These are phyloP conservation scores for Aspergillus uvarum DNA, from an alignment of 2,329 filamentous ascomycete species.

Conservation along the genomic window DNA sequence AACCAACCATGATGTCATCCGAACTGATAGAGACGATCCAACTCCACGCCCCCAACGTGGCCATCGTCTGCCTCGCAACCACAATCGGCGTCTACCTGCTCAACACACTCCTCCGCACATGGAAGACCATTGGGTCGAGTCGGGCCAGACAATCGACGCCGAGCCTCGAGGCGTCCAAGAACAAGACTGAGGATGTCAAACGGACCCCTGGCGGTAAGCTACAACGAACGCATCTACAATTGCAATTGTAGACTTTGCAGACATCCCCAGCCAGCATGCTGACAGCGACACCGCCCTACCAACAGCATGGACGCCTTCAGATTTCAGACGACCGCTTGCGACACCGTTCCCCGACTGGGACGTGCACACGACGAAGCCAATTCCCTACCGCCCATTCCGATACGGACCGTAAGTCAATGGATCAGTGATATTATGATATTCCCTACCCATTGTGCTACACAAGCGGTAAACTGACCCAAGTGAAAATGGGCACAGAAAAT, in stretches of 20 bases:
- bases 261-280: no score
- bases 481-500: conserved; percentile 48
- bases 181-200: conserved; percentile 24
- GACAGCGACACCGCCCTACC: neutral
- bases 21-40: conserved; percentile 4
- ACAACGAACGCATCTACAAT: no score
- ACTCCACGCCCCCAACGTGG: conserved; percentile 23
- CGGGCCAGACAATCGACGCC: conserved; percentile 32
- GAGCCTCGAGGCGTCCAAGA: conserved; percentile 47
- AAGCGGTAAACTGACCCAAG: neutral
- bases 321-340: conserved; percentile 61
- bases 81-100: conserved; percentile 32
- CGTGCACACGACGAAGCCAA: conserved; percentile 65
- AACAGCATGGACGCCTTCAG: conserved; percentile 56
- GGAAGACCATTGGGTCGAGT: conserved; percentile 19
- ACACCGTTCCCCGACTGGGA: conserved; percentile 68
- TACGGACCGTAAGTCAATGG: conserved; percentile 65
- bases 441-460: neutral
- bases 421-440: no score
- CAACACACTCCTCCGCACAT: conserved; percentile 25
- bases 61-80: conserved; percentile 34
- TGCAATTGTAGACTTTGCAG: no score
- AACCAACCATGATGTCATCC: conserved; percentile 7
- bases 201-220: conserved; percentile 50
- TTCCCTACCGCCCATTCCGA: conserved; percentile 76